Conservation (phyloP, 495 filamentous ascomycete genomes). For the Penicillium robsamsonii region DNA sequence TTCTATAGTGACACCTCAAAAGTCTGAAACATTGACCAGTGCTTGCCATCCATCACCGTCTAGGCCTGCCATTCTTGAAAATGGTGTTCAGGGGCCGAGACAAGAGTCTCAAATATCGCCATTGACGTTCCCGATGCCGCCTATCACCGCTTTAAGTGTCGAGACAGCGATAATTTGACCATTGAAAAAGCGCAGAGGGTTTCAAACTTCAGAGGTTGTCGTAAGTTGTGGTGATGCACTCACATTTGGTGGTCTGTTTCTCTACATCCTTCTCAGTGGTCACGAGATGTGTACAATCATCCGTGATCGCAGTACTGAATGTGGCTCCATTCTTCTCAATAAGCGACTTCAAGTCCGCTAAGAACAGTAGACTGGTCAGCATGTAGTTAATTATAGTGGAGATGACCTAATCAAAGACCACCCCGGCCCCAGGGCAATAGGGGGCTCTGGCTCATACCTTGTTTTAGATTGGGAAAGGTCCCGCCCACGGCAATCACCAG, state of each 20-base stretch:
- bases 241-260: conserved; percentile 45
- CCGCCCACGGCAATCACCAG: conserved; percentile 60
- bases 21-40: neutral
- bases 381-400: conserved; percentile 26
- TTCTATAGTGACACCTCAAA: neutral
- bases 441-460: conserved; percentile 38
- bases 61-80: neutral
- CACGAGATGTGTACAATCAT: conserved; percentile 59
- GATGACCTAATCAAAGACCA: neutral
- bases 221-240: conserved; percentile 2
- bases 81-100: neutral
- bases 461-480: conserved; percentile 53
- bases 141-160: neutral
- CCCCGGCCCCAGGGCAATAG: neutral
- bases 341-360: conserved; percentile 37
- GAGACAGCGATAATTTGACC: neutral
- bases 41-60: neutral
- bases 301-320: conserved; percentile 44
- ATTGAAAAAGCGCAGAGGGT: neutral
- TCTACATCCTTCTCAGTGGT: conserved; percentile 52
- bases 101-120: neutral
- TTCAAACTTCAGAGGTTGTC: neutral
- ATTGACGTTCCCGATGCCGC: neutral
- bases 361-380: conserved; percentile 16
- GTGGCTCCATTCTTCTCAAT: conserved; percentile 51